Evolutionary conservation across 305 asterid species (phyloP).

Genomic region (Fraxinus albicans): DNA sequence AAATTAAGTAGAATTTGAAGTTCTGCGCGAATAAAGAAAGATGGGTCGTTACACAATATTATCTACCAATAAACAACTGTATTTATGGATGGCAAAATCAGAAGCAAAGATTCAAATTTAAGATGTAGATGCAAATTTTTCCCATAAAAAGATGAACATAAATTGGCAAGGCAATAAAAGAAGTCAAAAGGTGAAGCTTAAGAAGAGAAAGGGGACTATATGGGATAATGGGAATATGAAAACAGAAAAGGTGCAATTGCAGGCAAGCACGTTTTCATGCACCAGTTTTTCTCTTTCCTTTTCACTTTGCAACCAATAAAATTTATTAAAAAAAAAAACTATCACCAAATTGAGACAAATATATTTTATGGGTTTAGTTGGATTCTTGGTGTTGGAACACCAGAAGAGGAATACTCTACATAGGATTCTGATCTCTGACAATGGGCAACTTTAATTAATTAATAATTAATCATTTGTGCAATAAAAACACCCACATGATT

Average conservation of each 20-base stretch:
- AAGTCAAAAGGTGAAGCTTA: neutral
- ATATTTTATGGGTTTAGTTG: neutral
- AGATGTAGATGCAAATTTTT: neutral
- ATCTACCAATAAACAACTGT: neutral
- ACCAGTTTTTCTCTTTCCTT: neutral
- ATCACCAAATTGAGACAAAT: neutral
- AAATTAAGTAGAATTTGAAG: neutral
- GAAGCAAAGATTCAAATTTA: neutral
- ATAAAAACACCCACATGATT: conserved; percentile 10
- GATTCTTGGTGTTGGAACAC: conserved; percentile 1
- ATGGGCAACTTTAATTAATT: conserved; percentile 22
- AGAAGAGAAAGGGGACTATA: neutral
- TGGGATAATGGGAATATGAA: neutral
- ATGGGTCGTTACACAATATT: neutral
- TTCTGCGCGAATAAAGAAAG: neutral
- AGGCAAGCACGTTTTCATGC: neutral
- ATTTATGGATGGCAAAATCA: neutral
- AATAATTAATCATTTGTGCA: conserved; percentile 33
- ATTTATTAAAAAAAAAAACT: neutral
- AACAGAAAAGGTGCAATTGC: neutral
- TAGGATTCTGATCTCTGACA: conserved; percentile 37
- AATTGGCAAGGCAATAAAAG: neutral
- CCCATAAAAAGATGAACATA: neutral
- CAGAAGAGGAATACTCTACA: conserved; percentile 17
- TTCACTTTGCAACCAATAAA: neutral